Percentiles rank a stretch among this genome's conserved stretches.
Evolutionary conservation across 768 basidiomycete species (phyloP).

Genomic region (Collybia sp.): DNA sequence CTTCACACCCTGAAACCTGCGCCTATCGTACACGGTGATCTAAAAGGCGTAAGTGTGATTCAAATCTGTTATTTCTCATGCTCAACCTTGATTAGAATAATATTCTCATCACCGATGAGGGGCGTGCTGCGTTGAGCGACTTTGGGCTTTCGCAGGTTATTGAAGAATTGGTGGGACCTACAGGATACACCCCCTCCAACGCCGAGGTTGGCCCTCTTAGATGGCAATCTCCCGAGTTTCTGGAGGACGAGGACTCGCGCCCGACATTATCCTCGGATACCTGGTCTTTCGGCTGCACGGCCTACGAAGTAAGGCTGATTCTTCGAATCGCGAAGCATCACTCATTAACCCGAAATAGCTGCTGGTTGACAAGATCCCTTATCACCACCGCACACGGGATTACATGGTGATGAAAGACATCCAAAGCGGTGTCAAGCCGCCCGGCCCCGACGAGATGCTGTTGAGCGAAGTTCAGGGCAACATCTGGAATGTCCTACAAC

Average conservation of each 20-base stretch:
- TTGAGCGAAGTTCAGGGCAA: neutral
- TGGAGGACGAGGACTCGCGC: neutral
- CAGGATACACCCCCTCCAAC: constrained; percentile 16
- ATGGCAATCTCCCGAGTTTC: constrained; percentile 26
- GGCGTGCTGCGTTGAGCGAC: constrained; percentile 21
- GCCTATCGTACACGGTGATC: constrained; percentile 37
- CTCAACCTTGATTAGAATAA: constrained; percentile 20
- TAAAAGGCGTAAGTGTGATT: constrained; percentile 30
- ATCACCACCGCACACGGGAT: constrained; percentile 17
- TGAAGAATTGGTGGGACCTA: constrained; percentile 18
- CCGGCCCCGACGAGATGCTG: constrained; percentile 7
- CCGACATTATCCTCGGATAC: constrained; percentile 18
- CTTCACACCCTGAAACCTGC: constrained; percentile 28
- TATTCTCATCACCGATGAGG: constrained; percentile 30
- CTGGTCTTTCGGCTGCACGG: constrained; percentile 25
- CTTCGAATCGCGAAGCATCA: neutral
- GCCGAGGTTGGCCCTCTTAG: constrained; percentile 16
- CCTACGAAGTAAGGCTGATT: constrained; percentile 20
- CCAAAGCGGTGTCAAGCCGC: constrained; percentile 11
- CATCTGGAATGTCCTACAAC: constrained; percentile 6
- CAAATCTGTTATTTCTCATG: neutral
- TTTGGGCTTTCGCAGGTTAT: constrained; percentile 27
- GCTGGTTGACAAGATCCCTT: constrained; percentile 20
- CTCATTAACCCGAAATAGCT: constrained; percentile 11
- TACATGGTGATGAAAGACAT: constrained; percentile 20